A percentile compares a stretch with the other conserved stretches of the same genome.
These are phyloP conservation scores for Arabidopsis hybrid DNA, from an alignment of 441 rosid species.

Conservation along the genomic window DNA sequence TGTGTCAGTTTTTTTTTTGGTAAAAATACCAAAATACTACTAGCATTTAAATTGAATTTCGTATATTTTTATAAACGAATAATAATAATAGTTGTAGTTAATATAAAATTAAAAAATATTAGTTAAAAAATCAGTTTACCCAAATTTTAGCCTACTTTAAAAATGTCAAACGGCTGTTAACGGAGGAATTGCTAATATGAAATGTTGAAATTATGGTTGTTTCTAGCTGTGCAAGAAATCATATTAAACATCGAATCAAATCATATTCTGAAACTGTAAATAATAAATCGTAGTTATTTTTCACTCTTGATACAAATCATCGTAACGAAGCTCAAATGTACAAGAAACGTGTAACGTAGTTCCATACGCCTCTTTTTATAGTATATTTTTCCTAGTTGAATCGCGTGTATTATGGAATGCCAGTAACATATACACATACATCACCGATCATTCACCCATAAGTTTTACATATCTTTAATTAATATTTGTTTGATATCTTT, in stretches of 20 bases:
- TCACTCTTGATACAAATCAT: background rate
- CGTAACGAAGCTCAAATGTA: constrained; percentile 8
- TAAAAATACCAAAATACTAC: background rate
- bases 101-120: background rate
- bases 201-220: constrained; percentile 21
- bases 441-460: constrained; percentile 28
- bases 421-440: background rate
- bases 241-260: constrained; percentile 27
- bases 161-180: background rate
- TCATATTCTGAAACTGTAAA: constrained; percentile 14
- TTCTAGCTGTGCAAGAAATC: background rate
- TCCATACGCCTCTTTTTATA: constrained; percentile 14
- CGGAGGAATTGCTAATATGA: background rate
- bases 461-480: constrained; percentile 13
- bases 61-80: no score
- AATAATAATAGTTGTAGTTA: background rate
- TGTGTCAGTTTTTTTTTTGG: background rate
- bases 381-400: background rate
- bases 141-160: background rate
- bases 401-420: constrained; percentile 21
- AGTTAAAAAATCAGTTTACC: background rate
- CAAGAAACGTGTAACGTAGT: constrained; percentile 40
- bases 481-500: background rate
- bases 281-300: background rate
- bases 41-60: background rate